These are phyloP conservation scores for Stagonosporopsis rhizophila DNA, from an alignment of 2,329 filamentous ascomycete genomes.

Conservation along the genomic window DNA sequence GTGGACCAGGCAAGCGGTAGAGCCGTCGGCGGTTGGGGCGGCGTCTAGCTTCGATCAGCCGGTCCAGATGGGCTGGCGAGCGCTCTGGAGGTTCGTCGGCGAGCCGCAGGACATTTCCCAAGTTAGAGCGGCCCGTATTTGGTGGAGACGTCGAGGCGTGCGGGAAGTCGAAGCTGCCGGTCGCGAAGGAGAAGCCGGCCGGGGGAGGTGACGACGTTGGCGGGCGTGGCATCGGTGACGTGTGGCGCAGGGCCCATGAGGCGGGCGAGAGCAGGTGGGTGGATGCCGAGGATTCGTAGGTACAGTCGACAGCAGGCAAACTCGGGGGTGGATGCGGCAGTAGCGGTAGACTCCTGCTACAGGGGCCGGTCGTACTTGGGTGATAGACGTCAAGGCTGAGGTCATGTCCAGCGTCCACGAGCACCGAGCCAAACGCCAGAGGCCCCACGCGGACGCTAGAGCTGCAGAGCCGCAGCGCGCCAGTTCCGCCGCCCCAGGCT, in stretches of 20 bases:
- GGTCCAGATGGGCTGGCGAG: slow-evolving; percentile 16
- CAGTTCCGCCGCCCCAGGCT: neutral
- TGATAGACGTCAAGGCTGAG: slow-evolving; percentile 1
- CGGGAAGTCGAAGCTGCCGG: slow-evolving; percentile 55
- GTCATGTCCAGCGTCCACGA: slow-evolving; percentile 1
- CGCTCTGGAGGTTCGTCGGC: slow-evolving; percentile 20
- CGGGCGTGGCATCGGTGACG: slow-evolving; percentile 43
- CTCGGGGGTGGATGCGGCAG: neutral
- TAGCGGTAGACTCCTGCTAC: neutral
- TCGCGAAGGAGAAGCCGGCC: slow-evolving; percentile 41
- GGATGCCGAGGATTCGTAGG: neutral
- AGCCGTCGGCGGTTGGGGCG: slow-evolving; percentile 24
- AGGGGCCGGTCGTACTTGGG: neutral
- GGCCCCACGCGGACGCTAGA: slow-evolving; percentile 13
- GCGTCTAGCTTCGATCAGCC: slow-evolving; percentile 16
- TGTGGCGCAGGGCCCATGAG: slow-evolving; percentile 27
- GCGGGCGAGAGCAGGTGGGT: neutral
- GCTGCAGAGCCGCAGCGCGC: slow-evolving; percentile 20
- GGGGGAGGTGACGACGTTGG: slow-evolving; percentile 39
- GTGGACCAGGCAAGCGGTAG: slow-evolving; percentile 30
- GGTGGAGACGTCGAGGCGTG: slow-evolving; percentile 48
- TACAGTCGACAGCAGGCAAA: neutral
- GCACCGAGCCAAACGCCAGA: neutral
- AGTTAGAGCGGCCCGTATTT: slow-evolving; percentile 10
- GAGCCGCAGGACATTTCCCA: slow-evolving; percentile 19